Evolutionary conservation across 2,329 filamentous ascomycete species (phyloP).

Genomic region (Aurifilum marmelostoma): DNA sequence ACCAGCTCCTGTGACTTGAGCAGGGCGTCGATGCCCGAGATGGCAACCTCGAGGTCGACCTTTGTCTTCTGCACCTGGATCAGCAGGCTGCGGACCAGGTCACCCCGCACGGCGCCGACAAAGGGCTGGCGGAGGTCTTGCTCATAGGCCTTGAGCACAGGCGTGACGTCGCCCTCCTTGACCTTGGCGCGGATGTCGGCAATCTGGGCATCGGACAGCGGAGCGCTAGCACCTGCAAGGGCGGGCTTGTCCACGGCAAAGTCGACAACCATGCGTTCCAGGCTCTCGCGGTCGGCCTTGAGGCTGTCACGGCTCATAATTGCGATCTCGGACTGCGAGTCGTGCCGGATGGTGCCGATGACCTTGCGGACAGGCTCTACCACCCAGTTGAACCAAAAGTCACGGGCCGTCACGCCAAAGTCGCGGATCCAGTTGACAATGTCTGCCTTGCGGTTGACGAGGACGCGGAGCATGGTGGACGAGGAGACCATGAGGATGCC

Average conservation of each 20-base stretch:
- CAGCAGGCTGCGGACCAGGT: constrained; percentile 84
- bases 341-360: constrained; percentile 89
- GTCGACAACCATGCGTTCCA: constrained; percentile 98
- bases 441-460: constrained; percentile 74
- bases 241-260: constrained; percentile 85
- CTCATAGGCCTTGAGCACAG: constrained; percentile 89
- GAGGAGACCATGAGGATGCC: constrained; percentile 76
- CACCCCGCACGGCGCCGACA: constrained; percentile 79
- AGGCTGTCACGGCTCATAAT: constrained; percentile 95
- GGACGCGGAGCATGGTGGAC: constrained; percentile 79
- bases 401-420: constrained; percentile 75
- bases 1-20: constrained; percentile 96
- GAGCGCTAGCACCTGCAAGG: constrained; percentile 52
- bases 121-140: constrained; percentile 83
- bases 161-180: constrained; percentile 88
- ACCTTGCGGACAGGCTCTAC: constrained; percentile 82
- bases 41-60: constrained; percentile 94
- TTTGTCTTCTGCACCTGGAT: constrained; percentile 99
- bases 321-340: constrained; percentile 89
- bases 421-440: constrained; percentile 80
- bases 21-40: constrained; percentile 91
- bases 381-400: constrained; percentile 98
- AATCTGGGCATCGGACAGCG: constrained; percentile 69
- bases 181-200: constrained; percentile 77
- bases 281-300: constrained; percentile 83